These are phyloP conservation scores for Cymbopogon citratus DNA, from an alignment of 176 grass and related monocot species.

Conservation along the genomic window DNA sequence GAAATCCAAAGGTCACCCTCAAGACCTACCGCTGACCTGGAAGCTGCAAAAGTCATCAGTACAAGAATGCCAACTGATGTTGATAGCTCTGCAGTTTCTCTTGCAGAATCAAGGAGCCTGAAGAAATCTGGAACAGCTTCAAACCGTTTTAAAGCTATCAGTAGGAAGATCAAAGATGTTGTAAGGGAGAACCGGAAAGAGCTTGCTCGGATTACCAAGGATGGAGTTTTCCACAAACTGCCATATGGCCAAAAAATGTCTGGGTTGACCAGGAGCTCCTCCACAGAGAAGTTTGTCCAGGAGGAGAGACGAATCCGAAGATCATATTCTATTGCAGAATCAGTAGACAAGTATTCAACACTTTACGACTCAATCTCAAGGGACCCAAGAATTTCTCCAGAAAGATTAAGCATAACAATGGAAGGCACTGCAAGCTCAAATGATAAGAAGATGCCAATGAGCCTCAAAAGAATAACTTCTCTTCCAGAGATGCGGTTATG, in stretches of 20 bases:
- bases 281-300: constrained; percentile 29
- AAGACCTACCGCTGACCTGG: constrained; percentile 10
- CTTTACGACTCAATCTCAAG: constrained; percentile 49
- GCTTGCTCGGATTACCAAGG: constrained; percentile 51
- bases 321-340: constrained; percentile 65
- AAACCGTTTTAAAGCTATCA: constrained; percentile 48
- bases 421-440: constrained; percentile 8
- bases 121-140: constrained; percentile 36
- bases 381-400: constrained; percentile 22
- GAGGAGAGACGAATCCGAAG: constrained; percentile 44
- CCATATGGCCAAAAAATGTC: constrained; percentile 49
- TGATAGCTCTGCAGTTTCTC: constrained; percentile 18
- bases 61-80: constrained; percentile 37
- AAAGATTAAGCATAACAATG: constrained; percentile 11
- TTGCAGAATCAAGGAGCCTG: constrained; percentile 31
- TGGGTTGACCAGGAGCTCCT: constrained; percentile 25
- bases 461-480: constrained; percentile 58
- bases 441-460: constrained; percentile 17
- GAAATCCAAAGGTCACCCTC: constrained; percentile 30
- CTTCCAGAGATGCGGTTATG: constrained; percentile 50
- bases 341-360: constrained; percentile 55
- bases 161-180: constrained; percentile 55
- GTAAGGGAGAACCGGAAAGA: constrained; percentile 56
- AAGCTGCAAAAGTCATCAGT: constrained; percentile 32
- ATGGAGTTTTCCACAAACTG: constrained; percentile 63